Evolutionary conservation across 148 eudicot species (phyloP).

Genomic region (Rhododendron griersonianum): DNA sequence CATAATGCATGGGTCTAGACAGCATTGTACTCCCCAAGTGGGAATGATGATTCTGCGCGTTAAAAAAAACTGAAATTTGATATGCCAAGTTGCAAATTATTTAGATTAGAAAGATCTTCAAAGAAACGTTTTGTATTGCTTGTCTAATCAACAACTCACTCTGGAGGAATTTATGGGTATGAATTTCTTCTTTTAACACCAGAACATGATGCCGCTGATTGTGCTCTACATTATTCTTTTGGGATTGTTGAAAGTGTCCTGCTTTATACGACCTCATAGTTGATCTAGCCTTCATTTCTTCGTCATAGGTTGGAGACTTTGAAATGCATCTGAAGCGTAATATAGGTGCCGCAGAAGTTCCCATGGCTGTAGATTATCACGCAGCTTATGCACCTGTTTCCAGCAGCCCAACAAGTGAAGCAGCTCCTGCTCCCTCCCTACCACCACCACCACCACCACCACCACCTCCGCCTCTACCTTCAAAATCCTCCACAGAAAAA

Average conservation of each 20-base stretch:
- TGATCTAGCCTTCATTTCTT: slow-evolving; percentile 2
- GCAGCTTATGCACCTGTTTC: slow-evolving; percentile 50
- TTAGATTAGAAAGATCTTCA: not conserved
- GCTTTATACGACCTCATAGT: not conserved
- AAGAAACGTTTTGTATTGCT: not conserved
- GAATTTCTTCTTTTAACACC: not conserved
- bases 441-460: slow-evolving; percentile 36
- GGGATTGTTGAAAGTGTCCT: not conserved
- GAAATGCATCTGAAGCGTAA: slow-evolving; percentile 90
- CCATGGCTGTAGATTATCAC: slow-evolving; percentile 37
- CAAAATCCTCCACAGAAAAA: slow-evolving; percentile 53
- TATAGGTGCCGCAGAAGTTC: slow-evolving; percentile 41
- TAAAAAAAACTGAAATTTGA: not conserved
- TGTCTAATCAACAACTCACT: not conserved
- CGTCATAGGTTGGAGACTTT: slow-evolving; percentile 69
- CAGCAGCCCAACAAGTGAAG: slow-evolving; percentile 45
- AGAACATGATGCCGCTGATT: not conserved
- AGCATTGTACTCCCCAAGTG: not conserved
- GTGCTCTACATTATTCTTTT: not conserved
- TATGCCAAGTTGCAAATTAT: not conserved
- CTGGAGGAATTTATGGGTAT: not conserved
- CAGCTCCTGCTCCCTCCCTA: slow-evolving; percentile 38
- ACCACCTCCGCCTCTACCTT: slow-evolving; percentile 28
- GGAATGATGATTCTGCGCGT: not conserved
- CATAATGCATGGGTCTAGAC: not conserved